These are phyloP conservation scores for Cladosporium sp. DNA, from an alignment of 2,329 filamentous ascomycete genomes.

Conservation along the genomic window DNA sequence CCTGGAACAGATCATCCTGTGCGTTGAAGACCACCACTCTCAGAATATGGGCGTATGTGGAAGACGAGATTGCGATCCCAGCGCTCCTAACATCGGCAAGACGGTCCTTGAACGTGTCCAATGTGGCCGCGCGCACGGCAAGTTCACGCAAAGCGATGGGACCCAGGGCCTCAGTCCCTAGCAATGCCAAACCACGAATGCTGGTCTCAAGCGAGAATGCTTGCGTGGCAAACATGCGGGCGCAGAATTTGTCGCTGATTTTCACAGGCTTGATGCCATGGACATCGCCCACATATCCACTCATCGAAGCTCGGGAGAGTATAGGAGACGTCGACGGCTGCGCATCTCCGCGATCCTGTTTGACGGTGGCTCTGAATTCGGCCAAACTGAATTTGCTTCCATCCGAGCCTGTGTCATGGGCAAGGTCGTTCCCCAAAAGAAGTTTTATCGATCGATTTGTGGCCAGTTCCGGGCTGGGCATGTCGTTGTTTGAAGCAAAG, in stretches of 20 bases:
- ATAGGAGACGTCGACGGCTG: not conserved
- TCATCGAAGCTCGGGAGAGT: slow-evolving; percentile 29
- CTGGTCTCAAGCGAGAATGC: slow-evolving; percentile 70
- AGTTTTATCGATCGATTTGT: not conserved
- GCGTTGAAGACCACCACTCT: slow-evolving; percentile 58
- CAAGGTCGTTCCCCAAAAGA: not conserved
- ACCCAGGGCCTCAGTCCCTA: slow-evolving; percentile 69
- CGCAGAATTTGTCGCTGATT: slow-evolving; percentile 64
- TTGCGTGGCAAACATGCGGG: slow-evolving; percentile 75
- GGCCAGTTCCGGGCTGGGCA: slow-evolving; percentile 29
- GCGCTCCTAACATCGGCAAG: slow-evolving; percentile 58
- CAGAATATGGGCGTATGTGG: slow-evolving; percentile 63
- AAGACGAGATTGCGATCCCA: slow-evolving; percentile 59
- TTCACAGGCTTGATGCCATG: slow-evolving; percentile 43
- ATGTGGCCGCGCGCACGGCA: slow-evolving; percentile 59
- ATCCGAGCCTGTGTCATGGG: not conserved
- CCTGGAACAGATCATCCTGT: slow-evolving; percentile 50
- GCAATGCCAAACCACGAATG: slow-evolving; percentile 63
- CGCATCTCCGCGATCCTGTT: not conserved
- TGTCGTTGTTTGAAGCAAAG: slow-evolving; percentile 33
- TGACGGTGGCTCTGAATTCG: not conserved
- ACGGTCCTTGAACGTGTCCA: slow-evolving; percentile 53
- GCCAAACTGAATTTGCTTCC: not conserved
- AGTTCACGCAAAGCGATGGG: slow-evolving; percentile 74
- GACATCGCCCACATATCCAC: slow-evolving; percentile 33